phyloP scores from a whole-genome alignment of 2,329 filamentous ascomycete genomes.

The Xylaria digitata region DNA sequence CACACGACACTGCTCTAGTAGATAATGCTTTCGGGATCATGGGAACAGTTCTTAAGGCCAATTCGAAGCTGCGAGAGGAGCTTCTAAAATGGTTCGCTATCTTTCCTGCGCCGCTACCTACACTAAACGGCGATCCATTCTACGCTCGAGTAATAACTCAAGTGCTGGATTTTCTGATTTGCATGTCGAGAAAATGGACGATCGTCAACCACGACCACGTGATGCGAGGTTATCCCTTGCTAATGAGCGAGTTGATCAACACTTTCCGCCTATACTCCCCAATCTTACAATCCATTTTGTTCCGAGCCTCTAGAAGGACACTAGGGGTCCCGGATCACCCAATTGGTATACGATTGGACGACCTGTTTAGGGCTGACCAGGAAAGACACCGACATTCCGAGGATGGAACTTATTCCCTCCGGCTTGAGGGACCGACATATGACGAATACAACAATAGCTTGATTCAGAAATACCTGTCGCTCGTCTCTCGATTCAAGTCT shows the following conservation, averaged over 20 bases:
- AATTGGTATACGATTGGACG: slow-evolving; percentile 50
- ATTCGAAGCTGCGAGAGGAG: slow-evolving; percentile 47
- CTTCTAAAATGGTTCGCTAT: slow-evolving; percentile 51
- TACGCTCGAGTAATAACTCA: slow-evolving; percentile 44
- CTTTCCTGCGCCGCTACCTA: slow-evolving; percentile 51
- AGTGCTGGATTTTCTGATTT: slow-evolving; percentile 59
- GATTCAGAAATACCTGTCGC: slow-evolving; percentile 34
- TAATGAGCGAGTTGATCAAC: slow-evolving; percentile 66
- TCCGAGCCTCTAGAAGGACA: slow-evolving; percentile 62
- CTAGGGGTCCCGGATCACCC: slow-evolving; percentile 55
- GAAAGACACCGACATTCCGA: slow-evolving; percentile 45
- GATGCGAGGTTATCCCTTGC: slow-evolving; percentile 61
- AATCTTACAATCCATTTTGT: slow-evolving; percentile 65
- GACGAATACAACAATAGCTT: slow-evolving; percentile 41
- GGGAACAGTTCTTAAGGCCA: slow-evolving; percentile 53
- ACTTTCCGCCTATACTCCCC: slow-evolving; percentile 61
- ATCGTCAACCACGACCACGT: slow-evolving; percentile 52
- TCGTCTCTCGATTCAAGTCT: slow-evolving; percentile 30
- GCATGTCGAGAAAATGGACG: slow-evolving; percentile 57
- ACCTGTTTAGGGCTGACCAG: slow-evolving; percentile 53
- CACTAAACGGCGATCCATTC: slow-evolving; percentile 29
- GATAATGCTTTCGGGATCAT: slow-evolving; percentile 53
- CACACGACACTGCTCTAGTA: slow-evolving; percentile 40
- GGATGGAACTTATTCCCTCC: slow-evolving; percentile 37
- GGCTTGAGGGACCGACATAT: slow-evolving; percentile 31